Conservation (phyloP, 768 basidiomycete genomes). For the Lactifluus volemus region DNA sequence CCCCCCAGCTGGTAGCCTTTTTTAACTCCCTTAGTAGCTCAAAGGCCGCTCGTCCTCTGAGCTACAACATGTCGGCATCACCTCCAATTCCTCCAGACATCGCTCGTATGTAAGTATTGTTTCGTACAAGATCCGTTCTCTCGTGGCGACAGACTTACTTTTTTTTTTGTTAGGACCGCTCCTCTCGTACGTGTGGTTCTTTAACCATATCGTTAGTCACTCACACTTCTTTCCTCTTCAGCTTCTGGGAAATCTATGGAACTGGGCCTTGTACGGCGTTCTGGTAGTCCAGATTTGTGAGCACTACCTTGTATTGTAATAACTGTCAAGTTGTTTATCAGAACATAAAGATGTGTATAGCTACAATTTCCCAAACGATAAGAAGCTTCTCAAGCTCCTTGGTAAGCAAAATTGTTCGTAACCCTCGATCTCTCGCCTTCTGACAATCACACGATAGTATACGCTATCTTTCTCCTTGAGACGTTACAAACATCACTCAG, state of each 20-base stretch:
- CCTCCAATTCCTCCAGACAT: too few relatives aligned
- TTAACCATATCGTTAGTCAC: not conserved
- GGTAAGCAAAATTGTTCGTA: not conserved
- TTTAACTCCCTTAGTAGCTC: too few relatives aligned
- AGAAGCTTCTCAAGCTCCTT: not conserved
- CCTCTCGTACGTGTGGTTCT: not conserved
- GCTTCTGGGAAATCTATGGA: not conserved
- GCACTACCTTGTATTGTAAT: not conserved
- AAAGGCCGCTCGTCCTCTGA: not conserved
- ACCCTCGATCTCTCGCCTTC: too few relatives aligned
- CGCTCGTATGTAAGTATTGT: too few relatives aligned
- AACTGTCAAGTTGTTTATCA: not conserved
- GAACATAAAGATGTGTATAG: slow-evolving; percentile 3
- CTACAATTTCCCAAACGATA: slow-evolving; percentile 3
- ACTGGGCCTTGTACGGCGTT: not conserved
- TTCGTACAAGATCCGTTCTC: too few relatives aligned
- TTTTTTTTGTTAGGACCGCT: not conserved
- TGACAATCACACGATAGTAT: slow-evolving; percentile 17
- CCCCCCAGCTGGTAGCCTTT: too few relatives aligned
- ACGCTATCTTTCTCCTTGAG: slow-evolving; percentile 21
- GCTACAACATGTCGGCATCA: too few relatives aligned
- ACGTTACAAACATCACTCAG: slow-evolving; percentile 5
- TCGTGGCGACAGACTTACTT: too few relatives aligned
- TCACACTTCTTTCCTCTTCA: not conserved
- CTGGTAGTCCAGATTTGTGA: not conserved